phyloP scores from a whole-genome alignment of 1,284 basidiomycete species.

The Chiua sp. region DNA sequence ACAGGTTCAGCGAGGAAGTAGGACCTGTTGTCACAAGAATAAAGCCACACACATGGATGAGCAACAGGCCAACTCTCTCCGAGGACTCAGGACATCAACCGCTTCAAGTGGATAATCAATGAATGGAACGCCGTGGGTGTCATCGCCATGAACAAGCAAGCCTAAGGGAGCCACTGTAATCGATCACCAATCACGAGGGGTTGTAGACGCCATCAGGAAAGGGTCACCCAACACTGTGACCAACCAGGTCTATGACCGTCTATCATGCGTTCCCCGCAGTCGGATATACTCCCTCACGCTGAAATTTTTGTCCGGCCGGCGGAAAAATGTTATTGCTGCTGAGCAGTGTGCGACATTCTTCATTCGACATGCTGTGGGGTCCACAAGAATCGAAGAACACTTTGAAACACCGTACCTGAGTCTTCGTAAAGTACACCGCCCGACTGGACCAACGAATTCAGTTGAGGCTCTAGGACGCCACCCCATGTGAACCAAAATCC shows the following conservation, averaged over 20 bases:
- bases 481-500: background rate
- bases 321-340: constrained; percentile 3
- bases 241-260: no score
- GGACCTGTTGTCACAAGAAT: background rate
- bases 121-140: background rate
- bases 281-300: background rate
- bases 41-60: background rate
- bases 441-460: background rate
- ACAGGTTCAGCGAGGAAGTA: background rate
- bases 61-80: background rate
- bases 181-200: background rate
- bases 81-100: constrained; percentile 10
- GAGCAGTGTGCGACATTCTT: background rate
- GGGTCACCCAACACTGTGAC: background rate
- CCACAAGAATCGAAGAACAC: background rate
- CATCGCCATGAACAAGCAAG: background rate
- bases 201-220: background rate
- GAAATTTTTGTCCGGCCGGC: background rate
- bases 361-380: no score
- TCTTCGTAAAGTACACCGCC: background rate
- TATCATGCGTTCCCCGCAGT: background rate
- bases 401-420: background rate
- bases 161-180: background rate
- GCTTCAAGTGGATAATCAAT: background rate
- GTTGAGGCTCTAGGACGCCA: background rate